Conservation (phyloP, 345 rosid species). For the Rhizophora mangle region DNA sequence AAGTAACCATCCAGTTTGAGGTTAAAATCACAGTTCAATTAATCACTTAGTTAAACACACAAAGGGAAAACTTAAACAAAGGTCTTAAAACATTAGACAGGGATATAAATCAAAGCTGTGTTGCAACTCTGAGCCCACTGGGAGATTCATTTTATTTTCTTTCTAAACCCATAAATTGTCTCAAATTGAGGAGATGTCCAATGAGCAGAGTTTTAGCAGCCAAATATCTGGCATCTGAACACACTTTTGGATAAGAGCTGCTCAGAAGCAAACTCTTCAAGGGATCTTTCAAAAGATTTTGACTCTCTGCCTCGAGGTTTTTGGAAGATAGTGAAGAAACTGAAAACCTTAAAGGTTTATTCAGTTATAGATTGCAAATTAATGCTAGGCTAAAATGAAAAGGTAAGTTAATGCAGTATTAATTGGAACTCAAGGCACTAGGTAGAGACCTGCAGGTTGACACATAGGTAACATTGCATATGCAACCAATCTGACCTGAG, state of each 20-base stretch:
- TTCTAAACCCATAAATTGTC: not conserved
- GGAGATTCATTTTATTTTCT: not conserved
- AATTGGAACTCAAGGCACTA: constrained; percentile 7
- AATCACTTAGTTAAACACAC: not conserved
- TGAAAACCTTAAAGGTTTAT: not conserved
- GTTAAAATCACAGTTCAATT: constrained; percentile 8
- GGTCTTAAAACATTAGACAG: not conserved
- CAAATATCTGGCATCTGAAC: not conserved
- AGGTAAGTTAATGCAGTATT: constrained; percentile 1
- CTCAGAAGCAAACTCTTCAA: not conserved
- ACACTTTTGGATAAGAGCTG: not conserved
- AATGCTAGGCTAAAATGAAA: constrained; percentile 8
- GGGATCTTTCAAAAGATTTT: not conserved
- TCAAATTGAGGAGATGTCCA: not conserved
- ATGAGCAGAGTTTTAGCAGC: not conserved
- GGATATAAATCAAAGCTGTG: not conserved
- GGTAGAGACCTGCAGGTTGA: constrained; percentile 78
- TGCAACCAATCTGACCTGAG: constrained; percentile 80
- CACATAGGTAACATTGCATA: constrained; percentile 73
- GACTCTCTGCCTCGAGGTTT: not conserved
- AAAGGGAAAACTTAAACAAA: not conserved
- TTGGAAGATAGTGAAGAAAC: not conserved
- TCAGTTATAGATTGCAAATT: constrained; percentile 9
- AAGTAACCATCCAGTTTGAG: constrained; percentile 14
- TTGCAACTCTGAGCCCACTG: not conserved